Conservation (phyloP, 2,329 filamentous ascomycete genomes). For the Exophiala spinifera region DNA sequence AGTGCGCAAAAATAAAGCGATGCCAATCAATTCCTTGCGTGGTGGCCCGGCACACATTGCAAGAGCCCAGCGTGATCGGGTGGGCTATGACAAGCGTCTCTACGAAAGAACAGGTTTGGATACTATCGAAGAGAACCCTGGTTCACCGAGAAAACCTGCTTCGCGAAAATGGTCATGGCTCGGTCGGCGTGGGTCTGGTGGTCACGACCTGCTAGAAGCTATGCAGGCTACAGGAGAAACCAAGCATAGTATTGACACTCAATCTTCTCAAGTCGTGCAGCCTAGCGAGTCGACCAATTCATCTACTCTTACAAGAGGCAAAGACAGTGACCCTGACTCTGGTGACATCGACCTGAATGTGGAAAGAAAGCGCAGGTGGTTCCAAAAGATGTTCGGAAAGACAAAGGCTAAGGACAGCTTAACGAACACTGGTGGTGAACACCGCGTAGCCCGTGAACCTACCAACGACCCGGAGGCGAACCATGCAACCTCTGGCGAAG, state of each 20-base stretch:
- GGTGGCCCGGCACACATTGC: slow-evolving; percentile 35
- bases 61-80: slow-evolving; percentile 12
- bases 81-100: slow-evolving; percentile 32
- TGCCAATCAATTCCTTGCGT: slow-evolving; percentile 25
- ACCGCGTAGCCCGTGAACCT: slow-evolving; percentile 23
- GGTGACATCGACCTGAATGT: slow-evolving; percentile 23
- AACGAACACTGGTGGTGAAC: slow-evolving; percentile 40
- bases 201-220: slow-evolving; percentile 7
- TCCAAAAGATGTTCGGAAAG: slow-evolving; percentile 30
- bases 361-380: slow-evolving; percentile 29
- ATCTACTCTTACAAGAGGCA: slow-evolving; percentile 7
- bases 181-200: slow-evolving; percentile 32
- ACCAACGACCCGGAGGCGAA: slow-evolving; percentile 10
- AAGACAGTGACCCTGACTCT: slow-evolving; percentile 11
- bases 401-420: slow-evolving; percentile 30
- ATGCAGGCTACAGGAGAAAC: slow-evolving; percentile 32
- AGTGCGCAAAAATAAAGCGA: slow-evolving; percentile 49
- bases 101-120: slow-evolving; percentile 36
- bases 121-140: slow-evolving; percentile 43
- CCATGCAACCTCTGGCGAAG: background rate
- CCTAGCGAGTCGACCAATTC: slow-evolving; percentile 25
- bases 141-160: slow-evolving; percentile 32
- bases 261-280: slow-evolving; percentile 27
- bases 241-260: slow-evolving; percentile 26
- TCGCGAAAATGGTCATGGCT: slow-evolving; percentile 48